These are phyloP conservation scores for Verticillium dahliae DNA, from an alignment of 2,329 filamentous ascomycete species.

Conservation along the genomic window DNA sequence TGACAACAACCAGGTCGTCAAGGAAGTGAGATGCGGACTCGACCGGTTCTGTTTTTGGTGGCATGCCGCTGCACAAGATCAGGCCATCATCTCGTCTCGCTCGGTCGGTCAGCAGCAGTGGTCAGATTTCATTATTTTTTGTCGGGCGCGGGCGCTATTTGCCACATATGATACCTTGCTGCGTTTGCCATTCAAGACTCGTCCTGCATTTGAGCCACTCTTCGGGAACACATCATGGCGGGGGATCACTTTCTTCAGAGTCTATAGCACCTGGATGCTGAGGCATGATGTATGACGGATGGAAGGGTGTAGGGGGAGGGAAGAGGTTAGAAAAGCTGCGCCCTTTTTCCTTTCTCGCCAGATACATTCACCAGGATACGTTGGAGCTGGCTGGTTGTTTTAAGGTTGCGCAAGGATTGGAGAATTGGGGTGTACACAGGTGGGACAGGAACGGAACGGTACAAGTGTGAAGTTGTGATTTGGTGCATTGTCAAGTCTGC, in stretches of 20 bases:
- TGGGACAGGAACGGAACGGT: neutral
- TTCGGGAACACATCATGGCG: neutral
- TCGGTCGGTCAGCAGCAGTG: neutral
- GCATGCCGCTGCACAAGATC: neutral
- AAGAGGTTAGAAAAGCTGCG: neutral
- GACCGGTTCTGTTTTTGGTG: no score
- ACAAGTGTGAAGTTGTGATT: slow-evolving; percentile 1
- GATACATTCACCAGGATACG: slow-evolving; percentile 2
- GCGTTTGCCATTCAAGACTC: slow-evolving; percentile 1
- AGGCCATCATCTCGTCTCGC: neutral
- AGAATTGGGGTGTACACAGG: neutral
- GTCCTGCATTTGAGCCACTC: neutral
- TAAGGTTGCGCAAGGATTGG: slow-evolving; percentile 2
- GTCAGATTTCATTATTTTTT: neutral
- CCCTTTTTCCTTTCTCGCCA: neutral
- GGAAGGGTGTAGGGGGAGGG: neutral
- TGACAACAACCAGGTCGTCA: neutral
- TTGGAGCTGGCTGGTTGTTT: slow-evolving; percentile 3
- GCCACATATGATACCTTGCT: slow-evolving; percentile 19
- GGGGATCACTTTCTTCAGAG: neutral
- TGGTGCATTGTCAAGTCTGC: neutral
- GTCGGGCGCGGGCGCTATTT: neutral
- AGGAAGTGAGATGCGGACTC: neutral
- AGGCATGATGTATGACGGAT: slow-evolving; percentile 9
- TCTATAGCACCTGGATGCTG: slow-evolving; percentile 11